phyloP scores from a whole-genome alignment of 768 basidiomycete genomes.

The Tylopilus sp. region DNA sequence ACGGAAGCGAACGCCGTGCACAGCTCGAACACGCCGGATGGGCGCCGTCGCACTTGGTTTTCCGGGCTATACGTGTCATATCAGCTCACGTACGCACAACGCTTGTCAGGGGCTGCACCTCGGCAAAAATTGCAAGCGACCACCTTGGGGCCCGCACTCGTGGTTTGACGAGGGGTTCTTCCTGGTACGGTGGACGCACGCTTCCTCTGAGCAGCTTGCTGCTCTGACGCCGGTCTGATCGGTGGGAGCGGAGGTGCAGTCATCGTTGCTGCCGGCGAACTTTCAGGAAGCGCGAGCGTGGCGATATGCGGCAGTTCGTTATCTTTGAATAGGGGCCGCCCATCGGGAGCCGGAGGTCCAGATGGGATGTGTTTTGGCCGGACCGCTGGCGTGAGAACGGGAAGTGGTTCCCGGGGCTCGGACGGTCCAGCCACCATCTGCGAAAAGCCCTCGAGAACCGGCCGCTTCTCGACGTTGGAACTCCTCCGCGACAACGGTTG shows the following conservation, averaged over 20 bases:
- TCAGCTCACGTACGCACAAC: slow-evolving; percentile 5
- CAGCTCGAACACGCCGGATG: slow-evolving; percentile 84
- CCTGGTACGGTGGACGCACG: slow-evolving; percentile 68
- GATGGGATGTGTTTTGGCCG: slow-evolving; percentile 29
- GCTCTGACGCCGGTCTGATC: slow-evolving; percentile 62
- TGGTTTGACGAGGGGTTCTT: slow-evolving; percentile 53
- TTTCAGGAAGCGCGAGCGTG: slow-evolving; percentile 59
- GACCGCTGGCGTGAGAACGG: slow-evolving; percentile 34
- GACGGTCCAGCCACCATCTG: slow-evolving; percentile 31
- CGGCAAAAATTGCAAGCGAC: slow-evolving; percentile 89
- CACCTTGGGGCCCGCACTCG: slow-evolving; percentile 77
- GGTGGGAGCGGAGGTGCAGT: slow-evolving; percentile 62
- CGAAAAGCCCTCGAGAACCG: slow-evolving; percentile 30
- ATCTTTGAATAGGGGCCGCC: slow-evolving; percentile 50
- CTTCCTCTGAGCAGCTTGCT: slow-evolving; percentile 65
- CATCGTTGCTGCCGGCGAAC: slow-evolving; percentile 53
- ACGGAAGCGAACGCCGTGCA: slow-evolving; percentile 67
- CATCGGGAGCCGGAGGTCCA: slow-evolving; percentile 27
- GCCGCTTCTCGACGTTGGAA: slow-evolving; percentile 36
- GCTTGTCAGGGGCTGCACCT: slow-evolving; percentile 46
- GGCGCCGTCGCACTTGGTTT: slow-evolving; percentile 87
- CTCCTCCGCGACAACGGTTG: slow-evolving; percentile 36
- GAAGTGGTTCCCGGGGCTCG: slow-evolving; percentile 46
- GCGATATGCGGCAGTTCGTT: slow-evolving; percentile 71
- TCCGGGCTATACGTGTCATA: slow-evolving; percentile 57